Conservation (phyloP, 306 rosid genomes). For the Morella rubra region DNA sequence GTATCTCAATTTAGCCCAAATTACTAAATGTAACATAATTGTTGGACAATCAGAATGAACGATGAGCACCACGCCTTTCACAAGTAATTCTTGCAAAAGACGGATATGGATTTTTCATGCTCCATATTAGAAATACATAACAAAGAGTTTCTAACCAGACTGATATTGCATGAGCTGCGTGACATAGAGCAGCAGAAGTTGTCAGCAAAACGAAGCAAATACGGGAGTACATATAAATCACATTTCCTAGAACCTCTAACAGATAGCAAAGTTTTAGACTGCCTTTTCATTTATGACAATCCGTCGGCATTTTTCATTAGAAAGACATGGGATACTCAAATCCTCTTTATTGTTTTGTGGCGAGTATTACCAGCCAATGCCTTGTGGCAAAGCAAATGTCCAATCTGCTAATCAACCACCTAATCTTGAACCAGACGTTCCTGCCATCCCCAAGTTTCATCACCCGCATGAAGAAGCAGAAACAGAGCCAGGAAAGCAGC, state of each 20-base stretch:
- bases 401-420: constrained; percentile 90
- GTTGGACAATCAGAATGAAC: too few species aligned
- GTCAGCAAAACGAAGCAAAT: neutral
- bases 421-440: constrained; percentile 63
- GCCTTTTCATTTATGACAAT: neutral
- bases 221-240: neutral
- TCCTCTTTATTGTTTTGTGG: too few species aligned
- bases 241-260: neutral
- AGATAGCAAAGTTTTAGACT: too few species aligned
- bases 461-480: constrained; percentile 69
- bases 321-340: neutral
- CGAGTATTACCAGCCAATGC: constrained; percentile 83
- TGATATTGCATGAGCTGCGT: neutral
- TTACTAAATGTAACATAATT: too few species aligned
- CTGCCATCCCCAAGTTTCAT: constrained; percentile 67
- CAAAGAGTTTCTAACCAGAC: neutral
- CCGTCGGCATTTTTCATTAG: neutral
- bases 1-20: neutral
- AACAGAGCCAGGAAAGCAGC: constrained; percentile 73
- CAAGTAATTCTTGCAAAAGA: too few species aligned
- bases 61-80: too few species aligned
- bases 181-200: neutral
- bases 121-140: too few species aligned
- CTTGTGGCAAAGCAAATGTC: constrained; percentile 89
- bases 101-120: too few species aligned